Percentiles rank a stretch among this genome's conserved stretches.
Conservation (phyloP, 352 stramenopile species). For the Pythium sukuiense region DNA sequence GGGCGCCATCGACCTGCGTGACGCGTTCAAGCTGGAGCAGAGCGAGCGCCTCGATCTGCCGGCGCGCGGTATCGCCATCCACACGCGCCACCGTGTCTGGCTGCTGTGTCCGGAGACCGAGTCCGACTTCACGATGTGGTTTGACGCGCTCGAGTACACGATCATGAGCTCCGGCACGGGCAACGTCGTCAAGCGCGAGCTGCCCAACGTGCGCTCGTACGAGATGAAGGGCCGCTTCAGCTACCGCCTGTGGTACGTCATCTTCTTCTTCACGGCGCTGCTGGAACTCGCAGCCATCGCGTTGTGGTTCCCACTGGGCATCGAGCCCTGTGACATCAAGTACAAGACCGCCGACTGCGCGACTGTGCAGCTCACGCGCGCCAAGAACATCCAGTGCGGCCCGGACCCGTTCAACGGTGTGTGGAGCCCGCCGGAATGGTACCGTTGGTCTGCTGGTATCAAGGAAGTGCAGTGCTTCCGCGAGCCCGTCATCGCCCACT, state of each 20-base stretch:
- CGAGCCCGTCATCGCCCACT: constrained; percentile 69
- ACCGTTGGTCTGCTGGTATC: constrained; percentile 67
- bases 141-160: constrained; percentile 70
- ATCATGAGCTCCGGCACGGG: constrained; percentile 74
- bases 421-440: constrained; percentile 74
- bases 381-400: constrained; percentile 19
- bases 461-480: constrained; percentile 81
- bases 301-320: constrained; percentile 80
- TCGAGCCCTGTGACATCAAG: constrained; percentile 71
- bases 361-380: constrained; percentile 9
- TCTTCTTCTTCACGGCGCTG: constrained; percentile 71
- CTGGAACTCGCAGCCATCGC: constrained; percentile 71
- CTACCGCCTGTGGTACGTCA: constrained; percentile 78
- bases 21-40: constrained; percentile 77
- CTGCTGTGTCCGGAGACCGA: constrained; percentile 84
- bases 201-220: constrained; percentile 89
- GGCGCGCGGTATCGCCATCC: constrained; percentile 77
- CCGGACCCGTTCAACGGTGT: constrained; percentile 49
- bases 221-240: constrained; percentile 84
- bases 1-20: constrained; percentile 70
- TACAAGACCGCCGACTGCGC: constrained; percentile 9
- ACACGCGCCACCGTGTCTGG: constrained; percentile 83
- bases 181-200: constrained; percentile 86
- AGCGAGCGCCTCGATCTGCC: constrained; percentile 80
- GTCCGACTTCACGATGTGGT: constrained; percentile 86